These are phyloP conservation scores for Epichloe uncinata DNA, from an alignment of 2,329 filamentous ascomycete species.

Conservation along the genomic window DNA sequence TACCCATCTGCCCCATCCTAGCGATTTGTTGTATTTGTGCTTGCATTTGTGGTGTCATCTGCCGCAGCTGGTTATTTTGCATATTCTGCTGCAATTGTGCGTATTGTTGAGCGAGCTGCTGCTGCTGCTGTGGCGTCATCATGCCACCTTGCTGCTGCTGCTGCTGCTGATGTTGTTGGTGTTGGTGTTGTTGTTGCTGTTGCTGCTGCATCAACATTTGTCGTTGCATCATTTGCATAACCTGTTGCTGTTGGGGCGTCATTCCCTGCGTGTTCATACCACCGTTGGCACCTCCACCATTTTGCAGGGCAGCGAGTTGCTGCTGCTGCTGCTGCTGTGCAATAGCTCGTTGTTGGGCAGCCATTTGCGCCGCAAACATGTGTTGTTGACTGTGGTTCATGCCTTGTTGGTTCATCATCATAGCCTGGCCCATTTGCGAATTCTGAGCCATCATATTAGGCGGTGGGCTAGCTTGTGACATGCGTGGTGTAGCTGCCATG, in stretches of 20 bases:
- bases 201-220: slow-evolving; percentile 27
- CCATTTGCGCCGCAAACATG: slow-evolving; percentile 31
- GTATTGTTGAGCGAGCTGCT: slow-evolving; percentile 31
- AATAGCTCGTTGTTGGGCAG: slow-evolving; percentile 33
- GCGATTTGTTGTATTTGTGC: slow-evolving; percentile 25
- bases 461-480: slow-evolving; percentile 49
- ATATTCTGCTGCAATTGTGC: slow-evolving; percentile 29
- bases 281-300: slow-evolving; percentile 20
- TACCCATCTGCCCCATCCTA: slow-evolving; percentile 23
- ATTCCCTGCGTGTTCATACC: slow-evolving; percentile 24
- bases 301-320: slow-evolving; percentile 28
- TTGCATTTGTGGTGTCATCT: slow-evolving; percentile 26
- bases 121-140: slow-evolving; percentile 27
- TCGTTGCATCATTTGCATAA: slow-evolving; percentile 25
- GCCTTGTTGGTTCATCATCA: slow-evolving; percentile 39
- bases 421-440: slow-evolving; percentile 37
- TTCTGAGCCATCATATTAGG: slow-evolving; percentile 45
- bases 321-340: slow-evolving; percentile 33
- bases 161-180: slow-evolving; percentile 19
- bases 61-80: slow-evolving; percentile 21
- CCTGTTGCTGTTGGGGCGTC: slow-evolving; percentile 24
- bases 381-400: slow-evolving; percentile 26
- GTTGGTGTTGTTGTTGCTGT: slow-evolving; percentile 17
- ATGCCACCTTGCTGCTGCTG: slow-evolving; percentile 24
- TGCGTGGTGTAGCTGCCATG: slow-evolving; percentile 44